Evolutionary conservation across 495 filamentous ascomycete species (phyloP).

Genomic region (Bacidia rubella): DNA sequence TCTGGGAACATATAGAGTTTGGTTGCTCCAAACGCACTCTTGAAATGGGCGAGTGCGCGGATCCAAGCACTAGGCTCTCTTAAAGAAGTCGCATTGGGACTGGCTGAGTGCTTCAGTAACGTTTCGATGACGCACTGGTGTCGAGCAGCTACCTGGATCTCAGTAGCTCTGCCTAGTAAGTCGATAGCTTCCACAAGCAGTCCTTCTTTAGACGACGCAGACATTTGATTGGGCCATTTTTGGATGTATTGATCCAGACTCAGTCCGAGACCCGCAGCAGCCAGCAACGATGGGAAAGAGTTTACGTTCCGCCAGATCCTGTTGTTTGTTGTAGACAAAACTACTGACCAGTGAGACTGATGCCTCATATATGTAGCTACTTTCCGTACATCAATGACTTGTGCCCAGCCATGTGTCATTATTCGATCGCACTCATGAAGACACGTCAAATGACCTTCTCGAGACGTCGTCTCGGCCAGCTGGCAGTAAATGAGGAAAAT

Average conservation of each 20-base stretch:
- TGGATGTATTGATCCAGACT: neutral
- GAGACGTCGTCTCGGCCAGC: neutral
- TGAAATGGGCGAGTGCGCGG: neutral
- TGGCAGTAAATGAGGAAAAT: neutral
- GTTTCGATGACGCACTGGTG: neutral
- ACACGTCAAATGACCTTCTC: neutral
- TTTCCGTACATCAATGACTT: neutral
- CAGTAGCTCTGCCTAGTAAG: neutral
- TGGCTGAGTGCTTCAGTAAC: neutral
- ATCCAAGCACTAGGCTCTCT: neutral
- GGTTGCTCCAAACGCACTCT: neutral
- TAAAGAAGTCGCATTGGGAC: neutral
- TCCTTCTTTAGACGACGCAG: neutral
- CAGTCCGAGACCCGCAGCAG: neutral
- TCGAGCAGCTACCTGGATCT: neutral
- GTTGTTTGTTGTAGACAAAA: neutral
- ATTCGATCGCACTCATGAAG: neutral
- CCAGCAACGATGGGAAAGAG: neutral
- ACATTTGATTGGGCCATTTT: neutral
- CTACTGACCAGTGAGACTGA: neutral
- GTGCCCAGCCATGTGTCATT: neutral
- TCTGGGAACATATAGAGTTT: neutral
- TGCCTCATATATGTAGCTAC: neutral
- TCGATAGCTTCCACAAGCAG: neutral
- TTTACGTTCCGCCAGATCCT: neutral